Conservation (phyloP, 2,329 filamentous ascomycete species). For the Ophiostoma triangulosporum region DNA sequence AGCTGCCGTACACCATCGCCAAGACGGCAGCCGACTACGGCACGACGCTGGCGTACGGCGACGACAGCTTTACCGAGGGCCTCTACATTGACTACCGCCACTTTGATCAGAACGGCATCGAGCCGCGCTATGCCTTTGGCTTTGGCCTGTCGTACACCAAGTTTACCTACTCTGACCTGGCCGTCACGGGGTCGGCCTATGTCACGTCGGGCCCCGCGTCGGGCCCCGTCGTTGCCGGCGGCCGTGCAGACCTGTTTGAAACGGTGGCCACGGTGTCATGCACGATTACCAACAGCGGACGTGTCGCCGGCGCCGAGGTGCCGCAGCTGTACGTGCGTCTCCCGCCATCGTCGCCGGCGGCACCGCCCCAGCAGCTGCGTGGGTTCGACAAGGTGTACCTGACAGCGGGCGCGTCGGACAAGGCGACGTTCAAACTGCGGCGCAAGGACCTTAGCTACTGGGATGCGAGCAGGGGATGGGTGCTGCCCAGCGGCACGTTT, state of each 20-base stretch:
- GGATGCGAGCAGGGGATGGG: constrained; percentile 50
- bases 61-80: constrained; percentile 45
- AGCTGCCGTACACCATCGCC: constrained; percentile 38
- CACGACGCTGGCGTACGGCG: constrained; percentile 20
- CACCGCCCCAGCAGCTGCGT: constrained; percentile 38
- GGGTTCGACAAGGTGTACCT: constrained; percentile 49
- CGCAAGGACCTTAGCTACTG: constrained; percentile 52
- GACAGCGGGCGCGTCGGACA: constrained; percentile 30
- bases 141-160: constrained; percentile 55
- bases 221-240: constrained; percentile 28
- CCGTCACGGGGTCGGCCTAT: constrained; percentile 22
- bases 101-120: constrained; percentile 43
- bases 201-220: constrained; percentile 24
- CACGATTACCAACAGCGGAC: constrained; percentile 52
- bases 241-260: constrained; percentile 32
- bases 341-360: constrained; percentile 23
- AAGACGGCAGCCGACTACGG: constrained; percentile 34
- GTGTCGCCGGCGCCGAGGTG: constrained; percentile 48
- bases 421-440: constrained; percentile 38
- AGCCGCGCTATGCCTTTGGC: constrained; percentile 50
- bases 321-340: constrained; percentile 45
- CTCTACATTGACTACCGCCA: constrained; percentile 52
- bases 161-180: constrained; percentile 45
- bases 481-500: constrained; percentile 32
- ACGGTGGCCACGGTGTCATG: constrained; percentile 37